A percentile compares a stretch with the other conserved stretches of the same genome.
phyloP scores from a whole-genome alignment of 306 rosid species.

The Cucumis hystrix region DNA sequence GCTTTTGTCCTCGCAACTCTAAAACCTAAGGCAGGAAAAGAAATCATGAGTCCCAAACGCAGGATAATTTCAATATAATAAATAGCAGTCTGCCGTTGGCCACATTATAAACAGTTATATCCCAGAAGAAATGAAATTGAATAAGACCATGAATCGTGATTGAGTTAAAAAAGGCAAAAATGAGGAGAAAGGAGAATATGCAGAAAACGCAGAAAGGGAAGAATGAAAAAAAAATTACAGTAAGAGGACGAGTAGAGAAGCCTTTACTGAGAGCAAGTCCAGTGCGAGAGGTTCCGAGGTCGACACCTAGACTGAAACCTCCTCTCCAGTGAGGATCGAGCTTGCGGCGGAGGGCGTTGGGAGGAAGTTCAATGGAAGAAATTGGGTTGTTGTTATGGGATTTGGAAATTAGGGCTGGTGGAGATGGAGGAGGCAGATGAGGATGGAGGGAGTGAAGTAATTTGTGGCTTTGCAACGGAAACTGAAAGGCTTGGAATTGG shows the following conservation, averaged over 20 bases:
- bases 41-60: not conserved
- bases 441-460: not conserved
- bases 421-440: not conserved
- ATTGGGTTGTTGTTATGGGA: constrained; percentile 12
- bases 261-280: constrained; percentile 92
- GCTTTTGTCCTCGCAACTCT: constrained; percentile 80
- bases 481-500: not conserved
- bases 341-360: constrained; percentile 64
- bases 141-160: not conserved
- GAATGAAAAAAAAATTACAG: constrained; percentile 22
- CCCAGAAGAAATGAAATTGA: not conserved
- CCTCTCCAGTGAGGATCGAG: constrained; percentile 61
- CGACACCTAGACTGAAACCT: constrained; percentile 82
- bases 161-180: not conserved
- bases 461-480: not conserved
- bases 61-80: not conserved
- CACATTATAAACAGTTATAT: not conserved
- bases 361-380: constrained; percentile 41
- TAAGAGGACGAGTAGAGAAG: constrained; percentile 58
- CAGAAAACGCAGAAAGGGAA: not conserved
- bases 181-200: not conserved
- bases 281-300: constrained; percentile 71
- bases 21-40: constrained; percentile 33
- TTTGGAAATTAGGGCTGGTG: not conserved
- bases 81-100: not conserved